Evolutionary conservation across 2,329 filamentous ascomycete species (phyloP), one percentile per base, ranked within the genome.

Genomic region (Pseudogymnoascus verrucosus): DNA sequence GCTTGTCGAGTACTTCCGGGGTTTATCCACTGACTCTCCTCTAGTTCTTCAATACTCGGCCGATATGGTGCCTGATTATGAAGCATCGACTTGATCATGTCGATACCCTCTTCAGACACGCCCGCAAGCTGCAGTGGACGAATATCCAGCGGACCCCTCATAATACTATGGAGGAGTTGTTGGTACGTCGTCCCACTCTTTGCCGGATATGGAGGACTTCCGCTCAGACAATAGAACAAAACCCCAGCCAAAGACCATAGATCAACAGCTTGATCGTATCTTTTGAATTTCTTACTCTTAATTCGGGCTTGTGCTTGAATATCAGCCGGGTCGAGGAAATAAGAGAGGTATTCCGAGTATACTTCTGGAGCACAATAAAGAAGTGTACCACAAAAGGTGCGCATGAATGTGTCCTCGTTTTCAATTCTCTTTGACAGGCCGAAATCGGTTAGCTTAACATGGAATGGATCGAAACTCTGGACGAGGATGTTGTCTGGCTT

Each of bases 401-500:
- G 91, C 39, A 98, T 79, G 71, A 97, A 97, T 0, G 93, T 97
- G 59, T 61, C 59, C 70, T 96, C 89, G 66, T 92, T 87, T 66
- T 92, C 89, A 54, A 96, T 88, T 74, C 96, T 93, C 74, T 99
- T 99, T 2, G 95, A 98, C 4, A 99, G 78, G 2, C 95, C 95
- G 78, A 99, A 99, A 73, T 99, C 95, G 0, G 95, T 96, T 12
- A 99, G 80, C 76, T 99, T 98, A 69, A 98, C 89, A 12, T 84
- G 80, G 60, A 96, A 84, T 0, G 93, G 92, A 5, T 88, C 79
- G 8, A 85, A 74, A 0, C 86, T 88, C 10, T 87, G 81, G 68
- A 98, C 90, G 42, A 99, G 81, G 65, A 99, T 97, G 71, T 99
- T 99, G 79, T 99, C 95, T 0, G 95, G 95, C 74, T 99, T 99